These are phyloP conservation scores for Citrus trifoliata DNA, from an alignment of 345 rosid genomes.

Conservation along the genomic window DNA sequence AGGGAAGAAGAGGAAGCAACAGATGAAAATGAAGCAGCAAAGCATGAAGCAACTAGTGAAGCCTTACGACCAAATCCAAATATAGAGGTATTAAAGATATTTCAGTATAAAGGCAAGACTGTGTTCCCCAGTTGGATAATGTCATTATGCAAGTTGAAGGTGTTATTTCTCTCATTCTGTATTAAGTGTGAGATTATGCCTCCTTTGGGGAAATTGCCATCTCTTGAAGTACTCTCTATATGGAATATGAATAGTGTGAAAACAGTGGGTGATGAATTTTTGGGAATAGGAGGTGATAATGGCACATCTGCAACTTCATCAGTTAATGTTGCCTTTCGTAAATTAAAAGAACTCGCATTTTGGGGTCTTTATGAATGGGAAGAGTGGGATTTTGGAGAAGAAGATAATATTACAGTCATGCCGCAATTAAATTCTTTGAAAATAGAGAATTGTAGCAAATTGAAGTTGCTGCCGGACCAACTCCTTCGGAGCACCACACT, in stretches of 20 bases:
- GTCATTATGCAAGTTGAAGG: neutral
- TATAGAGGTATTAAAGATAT: neutral
- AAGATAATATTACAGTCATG: neutral
- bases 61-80: neutral
- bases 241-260: neutral
- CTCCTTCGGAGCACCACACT: neutral
- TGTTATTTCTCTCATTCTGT: neutral
- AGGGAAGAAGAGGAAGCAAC: neutral
- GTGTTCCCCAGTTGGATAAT: neutral
- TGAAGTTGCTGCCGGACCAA: neutral
- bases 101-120: neutral
- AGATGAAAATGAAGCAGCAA: too few relatives aligned
- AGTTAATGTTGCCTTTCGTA: neutral
- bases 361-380: neutral
- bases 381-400: neutral
- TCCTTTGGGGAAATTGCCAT: neutral
- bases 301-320: neutral
- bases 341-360: neutral
- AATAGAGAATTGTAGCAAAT: neutral
- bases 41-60: neutral
- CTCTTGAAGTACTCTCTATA: neutral
- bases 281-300: neutral
- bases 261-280: neutral
- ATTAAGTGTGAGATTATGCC: neutral
- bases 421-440: neutral